Base-by-base conservation (phyloP, 305 asterid species). In the Solanum chacoense region DNA sequence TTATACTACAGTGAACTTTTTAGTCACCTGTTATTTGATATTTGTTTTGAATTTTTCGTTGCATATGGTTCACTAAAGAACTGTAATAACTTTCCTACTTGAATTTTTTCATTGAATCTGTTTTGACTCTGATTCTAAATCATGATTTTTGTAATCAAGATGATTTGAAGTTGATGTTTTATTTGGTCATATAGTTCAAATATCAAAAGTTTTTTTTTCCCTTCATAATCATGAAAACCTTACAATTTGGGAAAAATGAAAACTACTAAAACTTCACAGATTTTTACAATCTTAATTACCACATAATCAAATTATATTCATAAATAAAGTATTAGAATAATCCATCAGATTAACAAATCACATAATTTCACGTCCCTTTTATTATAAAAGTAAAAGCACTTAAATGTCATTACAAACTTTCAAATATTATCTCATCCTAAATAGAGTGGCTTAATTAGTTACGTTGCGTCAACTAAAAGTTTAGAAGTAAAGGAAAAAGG, bases 151-250 rank as follows among this genome's bases (percentile, higher is more conserved):
- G 16, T 65, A 10, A 10, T 65, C 31, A 24, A n/a, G 16, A 2
- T n/a, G 8, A 65, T 67, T 67, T 67, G 4, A 69, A 69, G 9
- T 69, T 26, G 7, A 65, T n/a, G 0, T 65, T n/a, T n/a, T 65
- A 11, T 65, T 65, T 24, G 14, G 0, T n/a, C 16, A 65, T n/a
- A 24, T 9, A 24, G 5, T 67, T 10, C 0, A 11, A 24, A 11
- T 67, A 4, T 24, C 8, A n/a, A 0, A 24, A 24, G 7, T 4
- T 65, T 0, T 9, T 20, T 63, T 63, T 22, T 0, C 0, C 12
- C 6, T 63, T 63, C n/a, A 18, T 50, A 16, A 65, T n/a, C 29
- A 65, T 65, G 6, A 65, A 65, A 65, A 1, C 7, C 74, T 67
- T 12, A 11, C 7, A 67, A 24, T 67, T 24, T 24, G 18, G 0